These are phyloP conservation scores for Globisporangium alternatum DNA, from an alignment of 352 stramenopile genomes.

Conservation along the genomic window DNA sequence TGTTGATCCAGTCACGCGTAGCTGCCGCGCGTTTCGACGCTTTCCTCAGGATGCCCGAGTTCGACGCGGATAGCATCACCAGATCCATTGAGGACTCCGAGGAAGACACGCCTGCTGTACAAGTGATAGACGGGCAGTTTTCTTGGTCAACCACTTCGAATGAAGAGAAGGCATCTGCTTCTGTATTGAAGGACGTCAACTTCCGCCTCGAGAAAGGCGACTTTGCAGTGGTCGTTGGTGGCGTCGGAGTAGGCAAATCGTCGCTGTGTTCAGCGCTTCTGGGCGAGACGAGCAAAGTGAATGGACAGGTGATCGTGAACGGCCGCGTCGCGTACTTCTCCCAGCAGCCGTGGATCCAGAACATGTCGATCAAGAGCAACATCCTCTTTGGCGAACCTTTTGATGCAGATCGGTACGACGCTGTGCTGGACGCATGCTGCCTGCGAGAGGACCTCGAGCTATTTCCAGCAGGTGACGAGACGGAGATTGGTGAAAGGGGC, in stretches of 20 bases:
- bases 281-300: constrained; percentile 81
- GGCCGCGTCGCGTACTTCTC: constrained; percentile 62
- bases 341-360: constrained; percentile 93
- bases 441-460: constrained; percentile 82
- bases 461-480: constrained; percentile 84
- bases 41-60: constrained; percentile 34
- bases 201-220: constrained; percentile 41
- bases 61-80: constrained; percentile 20
- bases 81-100: constrained; percentile 6
- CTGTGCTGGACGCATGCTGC: constrained; percentile 70
- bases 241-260: constrained; percentile 54
- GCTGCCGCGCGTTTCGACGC: constrained; percentile 30
- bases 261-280: constrained; percentile 50
- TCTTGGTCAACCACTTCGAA: constrained; percentile 21
- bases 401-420: constrained; percentile 40
- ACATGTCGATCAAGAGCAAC: constrained; percentile 92
- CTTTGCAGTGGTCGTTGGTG: constrained; percentile 48
- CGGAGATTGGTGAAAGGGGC: constrained; percentile 94
- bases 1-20: constrained; percentile 39
- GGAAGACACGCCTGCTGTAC: neutral
- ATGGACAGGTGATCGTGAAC: constrained; percentile 36
- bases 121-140: constrained; percentile 1
- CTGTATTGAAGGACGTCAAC: constrained; percentile 34
- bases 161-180: constrained; percentile 9
- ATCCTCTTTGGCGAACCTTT: constrained; percentile 88